Base-by-base conservation (phyloP, 257 asterid species). In the Gentiana straminea region DNA sequence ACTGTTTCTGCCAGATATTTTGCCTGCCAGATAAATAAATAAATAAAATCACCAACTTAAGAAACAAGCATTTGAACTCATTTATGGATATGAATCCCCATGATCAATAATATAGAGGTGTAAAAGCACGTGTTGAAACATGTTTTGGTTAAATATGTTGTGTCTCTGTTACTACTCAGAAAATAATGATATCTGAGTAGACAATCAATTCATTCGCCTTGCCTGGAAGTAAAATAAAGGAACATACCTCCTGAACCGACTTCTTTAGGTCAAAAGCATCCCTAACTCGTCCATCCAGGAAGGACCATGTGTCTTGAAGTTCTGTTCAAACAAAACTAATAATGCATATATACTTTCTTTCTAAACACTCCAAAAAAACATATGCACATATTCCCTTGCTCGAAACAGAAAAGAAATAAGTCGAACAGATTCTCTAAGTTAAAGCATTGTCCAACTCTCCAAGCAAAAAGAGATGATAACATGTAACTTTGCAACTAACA, bases 221-320 rank as follows among this genome's bases (percentile, higher is more conserved):
- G 35, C 13, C 51, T n/a, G 52, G 11, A 60, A 59, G 46, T 43
- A 13, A 11, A 41, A 9, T 45, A 53, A 51, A 35, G 58, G 33
- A 58, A 51, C 39, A 68, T 75, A 87, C 98, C 97, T 91, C 98
- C 62, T 78, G 90, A 65, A 78, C 77, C 44, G 90, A 65, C 71
- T 87, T 91, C 54, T 77, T 81, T 35, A 89, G 66, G 73, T 91
- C 93, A 77, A 91, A 87, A 46, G 88, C 95, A 64, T 84, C 96
- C 72, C 77, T 84, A 54, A 88, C 67, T 66, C 95, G 79, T 37
- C 64, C 86, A 45, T 83, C 84, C 84, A 91, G 64, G 82, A 87
- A 87, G 15, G 64, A 70, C 97, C 98, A 91, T 41, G 98, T 87
- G 57, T 84, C 94, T 70, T 73, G 83, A 61, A 81, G 81, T 76